Base-by-base conservation (phyloP, 208 protist species). In the Crithidia bombi region DNA sequence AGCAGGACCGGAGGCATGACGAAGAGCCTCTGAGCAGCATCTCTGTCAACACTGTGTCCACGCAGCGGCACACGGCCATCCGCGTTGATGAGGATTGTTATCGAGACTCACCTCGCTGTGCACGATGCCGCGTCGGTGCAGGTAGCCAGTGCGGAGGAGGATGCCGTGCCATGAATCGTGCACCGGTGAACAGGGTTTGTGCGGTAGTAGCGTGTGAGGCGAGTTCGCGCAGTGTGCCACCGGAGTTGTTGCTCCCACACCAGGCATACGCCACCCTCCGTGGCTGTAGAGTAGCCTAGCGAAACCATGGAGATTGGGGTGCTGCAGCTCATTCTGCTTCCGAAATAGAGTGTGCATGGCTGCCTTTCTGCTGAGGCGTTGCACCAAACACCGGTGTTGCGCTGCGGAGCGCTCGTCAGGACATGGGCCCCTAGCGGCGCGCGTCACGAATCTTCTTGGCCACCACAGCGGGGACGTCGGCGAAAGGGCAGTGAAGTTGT, bases 11-110 rank as follows among this genome's bases (percentile, higher is more conserved):
- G 75, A 28, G 30, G 61, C 44, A 81, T 59, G 39, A 59, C 47
- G 38, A 82, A 68, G 51, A 87, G 54, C 47, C 67, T 30, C 23
- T 71, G 61, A n/a, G 52, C 52, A n/a, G 46, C 2, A 23, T 19
- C 26, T 10, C 23, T 73, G 55, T 0, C 57, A 44, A 12, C 76
- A 21, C 7, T 86, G 46, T 92, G 75, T 26, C 88, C 79, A 0
- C 65, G 76, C 44, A 95, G 69, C 89, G 91, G 65, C 83, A 91
- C 46, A 73, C 61, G n/a, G 12, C 90, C 86, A 38, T 87, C 73
- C 30, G 59, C 66, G 23, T 69, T 76, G 7, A 92, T 69, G 23
- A 95, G 73, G 14, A 92, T n/a, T 66, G 65, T 88, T 91, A 50
- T 82, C 69, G 15, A 87, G 87, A 33, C 83, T 81, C 61, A 95